Percentiles rank a stretch among this genome's conserved stretches.
Conservation (phyloP, 1,139 yeast species). For the Zygotorulaspora mrakii region DNA sequence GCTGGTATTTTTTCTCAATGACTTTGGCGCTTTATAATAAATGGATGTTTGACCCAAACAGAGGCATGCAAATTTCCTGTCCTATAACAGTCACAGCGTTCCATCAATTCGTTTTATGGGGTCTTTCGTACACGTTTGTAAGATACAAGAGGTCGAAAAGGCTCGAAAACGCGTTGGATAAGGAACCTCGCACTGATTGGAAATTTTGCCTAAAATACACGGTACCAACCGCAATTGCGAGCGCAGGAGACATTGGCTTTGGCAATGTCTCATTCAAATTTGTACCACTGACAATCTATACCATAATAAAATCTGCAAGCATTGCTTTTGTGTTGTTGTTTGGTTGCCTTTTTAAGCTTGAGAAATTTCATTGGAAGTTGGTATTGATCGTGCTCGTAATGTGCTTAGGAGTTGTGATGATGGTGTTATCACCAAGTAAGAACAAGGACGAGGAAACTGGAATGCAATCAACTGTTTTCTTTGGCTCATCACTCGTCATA, state of each 20-base stretch:
- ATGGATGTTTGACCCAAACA: slow-evolving; percentile 83
- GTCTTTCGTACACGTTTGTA: slow-evolving; percentile 28
- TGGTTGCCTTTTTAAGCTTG: slow-evolving; percentile 76
- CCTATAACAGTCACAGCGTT: slow-evolving; percentile 81
- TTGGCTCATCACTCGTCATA: slow-evolving; percentile 72
- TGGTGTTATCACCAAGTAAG: slow-evolving; percentile 55
- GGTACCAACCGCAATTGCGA: slow-evolving; percentile 81
- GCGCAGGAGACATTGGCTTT: slow-evolving; percentile 91
- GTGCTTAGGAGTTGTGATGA: slow-evolving; percentile 79
- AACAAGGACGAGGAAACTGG: slow-evolving; percentile 24
- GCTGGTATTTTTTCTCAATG: slow-evolving; percentile 61
- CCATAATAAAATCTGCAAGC: slow-evolving; percentile 88
- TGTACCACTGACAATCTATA: slow-evolving; percentile 79
- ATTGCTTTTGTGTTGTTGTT: slow-evolving; percentile 83
- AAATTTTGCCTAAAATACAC: slow-evolving; percentile 50
- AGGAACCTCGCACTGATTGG: slow-evolving; percentile 21
- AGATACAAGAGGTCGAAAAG: slow-evolving; percentile 13
- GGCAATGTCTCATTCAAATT: slow-evolving; percentile 79
- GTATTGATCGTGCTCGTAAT: slow-evolving; percentile 67
- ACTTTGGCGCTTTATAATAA: slow-evolving; percentile 86
- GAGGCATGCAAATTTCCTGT: slow-evolving; percentile 67
- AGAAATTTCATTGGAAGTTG: slow-evolving; percentile 62
- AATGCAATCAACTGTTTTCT: slow-evolving; percentile 31
- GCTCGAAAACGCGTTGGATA: slow-evolving; percentile 3
- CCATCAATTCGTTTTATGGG: slow-evolving; percentile 71